phyloP scores from a whole-genome alignment of 148 eudicot species.

The Heliosperma pusillum region DNA sequence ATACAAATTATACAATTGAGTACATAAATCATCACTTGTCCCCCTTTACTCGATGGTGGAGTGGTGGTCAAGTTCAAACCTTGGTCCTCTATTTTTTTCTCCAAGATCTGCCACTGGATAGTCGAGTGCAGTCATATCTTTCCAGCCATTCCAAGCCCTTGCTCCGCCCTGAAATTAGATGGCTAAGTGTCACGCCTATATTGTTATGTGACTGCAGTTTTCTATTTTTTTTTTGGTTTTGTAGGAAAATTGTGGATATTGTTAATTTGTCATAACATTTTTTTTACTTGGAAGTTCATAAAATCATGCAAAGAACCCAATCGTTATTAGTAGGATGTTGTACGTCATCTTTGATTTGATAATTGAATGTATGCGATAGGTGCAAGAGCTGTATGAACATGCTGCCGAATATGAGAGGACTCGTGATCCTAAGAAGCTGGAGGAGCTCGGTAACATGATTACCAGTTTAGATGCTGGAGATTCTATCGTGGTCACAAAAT shows the following conservation, averaged over 20 bases:
- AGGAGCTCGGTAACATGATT: conserved; percentile 69
- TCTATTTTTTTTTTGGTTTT: too few species aligned
- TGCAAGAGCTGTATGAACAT: conserved; percentile 81
- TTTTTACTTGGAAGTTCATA: not conserved
- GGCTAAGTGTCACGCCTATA: not conserved
- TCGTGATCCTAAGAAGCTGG: conserved; percentile 62
- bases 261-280: not conserved
- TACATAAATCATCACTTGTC: too few species aligned
- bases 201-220: not conserved
- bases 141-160: not conserved
- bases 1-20: too few species aligned
- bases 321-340: not conserved
- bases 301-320: not conserved
- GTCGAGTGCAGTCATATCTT: too few species aligned
- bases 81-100: too few species aligned
- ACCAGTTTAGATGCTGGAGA: conserved; percentile 86
- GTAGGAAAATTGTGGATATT: too few species aligned
- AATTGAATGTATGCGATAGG: conserved; percentile 35
- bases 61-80: too few species aligned
- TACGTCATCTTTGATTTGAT: not conserved
- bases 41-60: too few species aligned
- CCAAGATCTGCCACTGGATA: too few species aligned
- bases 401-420: conserved; percentile 80
- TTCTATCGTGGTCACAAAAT: conserved; percentile 76
- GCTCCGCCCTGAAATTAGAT: not conserved